Evolutionary conservation across 139 green algal species (phyloP).

Genomic region (Chlorella sp.): DNA sequence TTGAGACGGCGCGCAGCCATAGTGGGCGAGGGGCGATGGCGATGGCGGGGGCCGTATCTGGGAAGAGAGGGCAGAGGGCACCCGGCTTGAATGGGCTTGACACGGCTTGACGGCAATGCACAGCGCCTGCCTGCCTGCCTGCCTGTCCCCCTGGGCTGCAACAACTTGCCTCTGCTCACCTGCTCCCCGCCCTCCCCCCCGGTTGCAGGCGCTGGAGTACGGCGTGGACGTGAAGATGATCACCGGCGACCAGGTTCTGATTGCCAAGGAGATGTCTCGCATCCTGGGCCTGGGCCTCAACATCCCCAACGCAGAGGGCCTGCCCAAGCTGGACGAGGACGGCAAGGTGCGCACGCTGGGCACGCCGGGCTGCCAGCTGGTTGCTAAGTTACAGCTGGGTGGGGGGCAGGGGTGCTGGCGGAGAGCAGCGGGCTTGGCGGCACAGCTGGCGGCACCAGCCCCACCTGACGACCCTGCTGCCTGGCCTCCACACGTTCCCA

Average conservation of each 20-base stretch:
- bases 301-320: slow-evolving; percentile 69
- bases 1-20: too few relatives aligned
- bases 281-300: slow-evolving; percentile 76
- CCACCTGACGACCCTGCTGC: background rate
- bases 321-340: slow-evolving; percentile 69
- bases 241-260: slow-evolving; percentile 85
- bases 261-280: slow-evolving; percentile 88
- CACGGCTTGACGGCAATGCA: too few relatives aligned
- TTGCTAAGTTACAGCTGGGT: too few relatives aligned
- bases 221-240: slow-evolving; percentile 95
- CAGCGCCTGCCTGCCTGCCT: background rate
- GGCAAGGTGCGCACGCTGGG: slow-evolving; percentile 60
- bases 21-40: background rate
- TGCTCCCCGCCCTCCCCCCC: background rate
- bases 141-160: background rate
- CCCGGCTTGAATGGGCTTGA: too few relatives aligned
- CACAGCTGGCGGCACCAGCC: too few relatives aligned
- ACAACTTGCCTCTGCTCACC: background rate
- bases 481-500: background rate
- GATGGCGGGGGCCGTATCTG: too few relatives aligned
- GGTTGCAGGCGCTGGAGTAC: slow-evolving; percentile 62
- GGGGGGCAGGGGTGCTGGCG: background rate
- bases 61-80: too few relatives aligned
- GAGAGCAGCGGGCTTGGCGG: background rate
- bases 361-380: background rate